These are phyloP conservation scores for Coelastrella sp. DNA, from an alignment of 139 green algal genomes.

Conservation along the genomic window DNA sequence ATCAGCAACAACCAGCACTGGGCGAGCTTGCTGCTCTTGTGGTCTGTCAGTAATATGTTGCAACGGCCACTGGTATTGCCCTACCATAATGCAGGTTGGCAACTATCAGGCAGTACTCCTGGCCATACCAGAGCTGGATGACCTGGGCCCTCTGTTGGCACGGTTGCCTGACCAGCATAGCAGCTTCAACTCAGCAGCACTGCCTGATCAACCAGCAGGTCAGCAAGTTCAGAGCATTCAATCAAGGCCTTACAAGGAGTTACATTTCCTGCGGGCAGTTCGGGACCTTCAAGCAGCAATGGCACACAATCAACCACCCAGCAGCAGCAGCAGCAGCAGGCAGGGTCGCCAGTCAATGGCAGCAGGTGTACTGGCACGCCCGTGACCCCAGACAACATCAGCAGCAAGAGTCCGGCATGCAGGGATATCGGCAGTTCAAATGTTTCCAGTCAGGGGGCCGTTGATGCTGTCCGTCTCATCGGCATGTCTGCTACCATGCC, in stretches of 20 bases:
- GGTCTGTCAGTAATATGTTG: not conserved
- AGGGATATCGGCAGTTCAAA: not conserved
- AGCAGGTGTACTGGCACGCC: not conserved
- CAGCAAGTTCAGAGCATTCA: not conserved
- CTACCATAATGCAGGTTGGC: not conserved
- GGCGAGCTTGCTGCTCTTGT: too few species aligned
- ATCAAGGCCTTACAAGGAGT: constrained; percentile 5
- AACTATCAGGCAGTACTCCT: constrained; percentile 40
- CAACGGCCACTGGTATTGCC: not conserved
- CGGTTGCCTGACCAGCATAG: constrained; percentile 40
- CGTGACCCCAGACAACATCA: not conserved
- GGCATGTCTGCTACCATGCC: not conserved
- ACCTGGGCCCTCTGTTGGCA: constrained; percentile 53
- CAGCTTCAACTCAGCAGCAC: not conserved
- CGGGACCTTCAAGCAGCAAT: constrained; percentile 22
- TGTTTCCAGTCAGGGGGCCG: not conserved
- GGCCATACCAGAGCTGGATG: constrained; percentile 48
- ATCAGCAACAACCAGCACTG: too few species aligned
- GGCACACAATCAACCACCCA: not conserved
- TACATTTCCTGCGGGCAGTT: constrained; percentile 36
- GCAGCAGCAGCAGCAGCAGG: not conserved
- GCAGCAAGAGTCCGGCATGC: not conserved
- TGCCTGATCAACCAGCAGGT: constrained; percentile 17
- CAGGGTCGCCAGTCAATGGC: not conserved
- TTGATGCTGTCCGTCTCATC: not conserved